A percentile compares a stretch with the other conserved stretches of the same genome.
Evolutionary conservation across 1,284 basidiomycete species (phyloP).

Genomic region (Filobasidium uniguttulatum): DNA sequence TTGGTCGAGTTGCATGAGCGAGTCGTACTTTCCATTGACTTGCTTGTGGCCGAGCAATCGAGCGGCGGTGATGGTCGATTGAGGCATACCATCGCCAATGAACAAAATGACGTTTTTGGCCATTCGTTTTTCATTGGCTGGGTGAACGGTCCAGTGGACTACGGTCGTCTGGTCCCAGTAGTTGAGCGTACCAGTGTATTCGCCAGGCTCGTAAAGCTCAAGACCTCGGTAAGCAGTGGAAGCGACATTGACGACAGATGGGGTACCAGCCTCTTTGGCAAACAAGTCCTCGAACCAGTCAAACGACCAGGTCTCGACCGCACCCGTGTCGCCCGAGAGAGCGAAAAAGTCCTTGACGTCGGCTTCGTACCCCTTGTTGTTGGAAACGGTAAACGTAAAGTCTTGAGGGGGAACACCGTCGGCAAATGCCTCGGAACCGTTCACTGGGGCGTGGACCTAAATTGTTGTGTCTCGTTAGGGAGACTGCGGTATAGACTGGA

Average conservation of each 20-base stretch:
- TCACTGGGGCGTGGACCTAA: slow-evolving; percentile 37
- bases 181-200: slow-evolving; percentile 18
- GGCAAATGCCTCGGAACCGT: slow-evolving; percentile 36
- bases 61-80: slow-evolving; percentile 32
- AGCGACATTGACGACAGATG: slow-evolving; percentile 34
- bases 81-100: slow-evolving; percentile 34
- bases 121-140: slow-evolving; percentile 22
- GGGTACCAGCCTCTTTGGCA: slow-evolving; percentile 25
- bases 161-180: slow-evolving; percentile 18
- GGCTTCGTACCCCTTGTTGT: slow-evolving; percentile 22
- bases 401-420: slow-evolving; percentile 26
- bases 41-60: slow-evolving; percentile 39
- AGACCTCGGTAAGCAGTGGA: slow-evolving; percentile 34
- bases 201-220: slow-evolving; percentile 22
- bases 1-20: slow-evolving; percentile 28
- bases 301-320: slow-evolving; percentile 25
- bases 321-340: slow-evolving; percentile 23
- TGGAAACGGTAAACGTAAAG: slow-evolving; percentile 30
- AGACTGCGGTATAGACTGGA: neutral
- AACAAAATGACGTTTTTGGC: slow-evolving; percentile 38
- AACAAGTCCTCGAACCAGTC: slow-evolving; percentile 33
- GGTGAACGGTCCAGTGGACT: slow-evolving; percentile 32
- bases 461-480: neutral
- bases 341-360: slow-evolving; percentile 31
- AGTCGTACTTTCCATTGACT: slow-evolving; percentile 38